Conservation (phyloP, 2,329 filamentous ascomycete genomes). For the Colletotrichum abscissum region DNA sequence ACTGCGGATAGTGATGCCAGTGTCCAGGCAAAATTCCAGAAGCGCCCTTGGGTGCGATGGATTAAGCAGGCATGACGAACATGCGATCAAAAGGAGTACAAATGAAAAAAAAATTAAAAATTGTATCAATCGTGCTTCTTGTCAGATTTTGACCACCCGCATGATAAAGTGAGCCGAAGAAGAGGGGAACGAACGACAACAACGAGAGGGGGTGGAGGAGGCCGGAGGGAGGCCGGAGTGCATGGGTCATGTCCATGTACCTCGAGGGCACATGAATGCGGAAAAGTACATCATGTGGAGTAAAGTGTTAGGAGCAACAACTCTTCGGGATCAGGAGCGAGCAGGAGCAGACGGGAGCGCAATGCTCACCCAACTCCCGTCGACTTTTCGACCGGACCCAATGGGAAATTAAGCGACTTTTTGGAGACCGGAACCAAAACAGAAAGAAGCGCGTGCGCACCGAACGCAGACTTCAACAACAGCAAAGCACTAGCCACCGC, state of each 20-base stretch:
- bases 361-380: not conserved
- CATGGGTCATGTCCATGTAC: not conserved
- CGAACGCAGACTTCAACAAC: not conserved
- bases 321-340: not conserved
- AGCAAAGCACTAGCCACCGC: constrained; percentile 24
- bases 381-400: constrained; percentile 7
- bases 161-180: constrained; percentile 3
- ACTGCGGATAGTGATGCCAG: not conserved
- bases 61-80: not conserved
- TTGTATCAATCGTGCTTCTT: not conserved
- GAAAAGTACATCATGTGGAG: constrained; percentile 6
- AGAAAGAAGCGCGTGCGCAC: constrained; percentile 22
- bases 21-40: not conserved
- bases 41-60: not conserved
- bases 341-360: not conserved
- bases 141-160: not conserved
- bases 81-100: not conserved
- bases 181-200: constrained; percentile 11
- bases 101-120: not conserved
- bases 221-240: not conserved
- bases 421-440: constrained; percentile 24
- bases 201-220: not conserved
- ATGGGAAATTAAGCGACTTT: constrained; percentile 18
- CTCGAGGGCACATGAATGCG: not conserved
- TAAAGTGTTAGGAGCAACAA: constrained; percentile 7